These are phyloP conservation scores for Lyophyllum shimeji DNA, from an alignment of 768 basidiomycete species.

Conservation along the genomic window DNA sequence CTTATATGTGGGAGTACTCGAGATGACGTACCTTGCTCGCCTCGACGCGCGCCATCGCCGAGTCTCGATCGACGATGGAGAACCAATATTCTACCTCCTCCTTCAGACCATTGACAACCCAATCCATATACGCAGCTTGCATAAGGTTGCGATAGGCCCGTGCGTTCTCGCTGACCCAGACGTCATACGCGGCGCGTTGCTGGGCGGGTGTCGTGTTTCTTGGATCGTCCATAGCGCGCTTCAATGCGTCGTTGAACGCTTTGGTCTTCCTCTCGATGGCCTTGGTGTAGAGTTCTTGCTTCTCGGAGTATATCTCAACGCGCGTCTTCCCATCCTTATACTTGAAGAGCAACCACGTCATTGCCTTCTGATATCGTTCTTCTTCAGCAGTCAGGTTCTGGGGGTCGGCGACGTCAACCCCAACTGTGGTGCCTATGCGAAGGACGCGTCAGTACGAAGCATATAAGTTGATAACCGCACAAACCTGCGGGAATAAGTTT, in stretches of 20 bases:
- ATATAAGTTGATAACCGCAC: not conserved
- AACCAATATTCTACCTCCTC: slow-evolving; percentile 1
- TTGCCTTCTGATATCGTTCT: not conserved
- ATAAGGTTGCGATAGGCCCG: not conserved
- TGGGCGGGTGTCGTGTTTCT: not conserved
- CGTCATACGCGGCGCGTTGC: not conserved
- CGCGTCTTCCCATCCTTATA: not conserved
- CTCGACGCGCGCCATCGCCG: not conserved
- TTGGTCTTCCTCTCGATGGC: not conserved
- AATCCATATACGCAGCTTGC: not conserved
- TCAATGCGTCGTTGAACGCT: not conserved
- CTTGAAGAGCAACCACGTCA: not conserved
- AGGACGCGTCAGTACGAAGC: not conserved
- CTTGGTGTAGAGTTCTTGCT: not conserved
- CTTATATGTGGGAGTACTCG: not conserved
- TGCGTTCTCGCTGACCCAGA: not conserved
- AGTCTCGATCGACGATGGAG: not conserved
- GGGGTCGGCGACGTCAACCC: not conserved
- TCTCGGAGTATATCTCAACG: not conserved
- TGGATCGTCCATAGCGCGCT: not conserved
- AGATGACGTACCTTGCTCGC: not conserved
- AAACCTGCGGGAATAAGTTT: slow-evolving; percentile 1
- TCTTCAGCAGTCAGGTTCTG: not conserved
- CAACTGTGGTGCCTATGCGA: not conserved
- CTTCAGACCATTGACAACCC: not conserved